Conservation (phyloP, 1,284 basidiomycete genomes). For the Malassezia arunalokei region DNA sequence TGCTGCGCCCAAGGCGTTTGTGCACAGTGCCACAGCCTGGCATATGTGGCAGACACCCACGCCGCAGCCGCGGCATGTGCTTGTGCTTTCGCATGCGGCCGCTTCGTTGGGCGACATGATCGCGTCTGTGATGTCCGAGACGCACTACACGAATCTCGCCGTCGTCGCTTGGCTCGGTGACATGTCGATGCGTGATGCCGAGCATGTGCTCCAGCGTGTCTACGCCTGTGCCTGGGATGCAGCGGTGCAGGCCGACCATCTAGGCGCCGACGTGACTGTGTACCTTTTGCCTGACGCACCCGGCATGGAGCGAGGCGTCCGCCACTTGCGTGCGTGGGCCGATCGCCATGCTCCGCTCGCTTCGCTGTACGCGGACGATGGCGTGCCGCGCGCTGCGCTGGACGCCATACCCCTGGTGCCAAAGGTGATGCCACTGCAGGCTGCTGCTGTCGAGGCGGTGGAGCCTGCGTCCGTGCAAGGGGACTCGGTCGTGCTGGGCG, state of each 20-base stretch:
- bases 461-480: neutral
- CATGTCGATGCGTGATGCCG: constrained; percentile 22
- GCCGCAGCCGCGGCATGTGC: neutral
- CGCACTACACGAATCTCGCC: neutral
- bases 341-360: neutral
- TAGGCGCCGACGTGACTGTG: constrained; percentile 31
- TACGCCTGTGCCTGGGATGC: constrained; percentile 37
- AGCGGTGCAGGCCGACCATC: constrained; percentile 20
- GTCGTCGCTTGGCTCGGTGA: constrained; percentile 2
- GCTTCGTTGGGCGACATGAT: neutral
- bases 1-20: constrained; percentile 32
- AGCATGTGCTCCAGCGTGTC: constrained; percentile 30
- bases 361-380: neutral
- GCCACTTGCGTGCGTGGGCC: neutral
- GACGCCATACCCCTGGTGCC: neutral
- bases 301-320: neutral
- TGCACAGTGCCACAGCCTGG: constrained; percentile 18
- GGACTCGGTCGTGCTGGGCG: constrained; percentile 50
- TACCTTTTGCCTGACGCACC: constrained; percentile 18
- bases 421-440: neutral
- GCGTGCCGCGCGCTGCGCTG: neutral
- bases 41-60: constrained; percentile 1
- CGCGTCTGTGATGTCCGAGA: neutral
- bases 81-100: neutral
- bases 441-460: neutral